Evolutionary conservation across 768 basidiomycete species (phyloP).

Genomic region (Tulasnella sp.): DNA sequence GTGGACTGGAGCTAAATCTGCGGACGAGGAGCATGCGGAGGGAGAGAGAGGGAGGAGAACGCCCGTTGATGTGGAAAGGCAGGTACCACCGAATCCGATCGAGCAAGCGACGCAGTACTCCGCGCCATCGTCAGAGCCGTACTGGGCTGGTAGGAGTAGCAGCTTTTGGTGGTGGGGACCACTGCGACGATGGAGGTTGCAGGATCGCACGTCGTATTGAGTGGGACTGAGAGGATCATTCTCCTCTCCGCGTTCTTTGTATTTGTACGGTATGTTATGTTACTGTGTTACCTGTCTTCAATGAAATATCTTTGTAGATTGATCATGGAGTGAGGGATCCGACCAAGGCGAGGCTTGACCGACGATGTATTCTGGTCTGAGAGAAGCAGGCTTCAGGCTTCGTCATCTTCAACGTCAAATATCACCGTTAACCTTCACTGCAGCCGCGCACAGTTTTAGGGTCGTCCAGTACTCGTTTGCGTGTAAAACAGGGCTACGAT

Average conservation of each 20-base stretch:
- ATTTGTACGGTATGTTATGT: background rate
- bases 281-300: background rate
- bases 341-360: background rate
- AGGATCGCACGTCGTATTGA: constrained; percentile 61
- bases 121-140: constrained; percentile 1
- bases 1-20: constrained; percentile 2
- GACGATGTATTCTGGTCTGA: background rate
- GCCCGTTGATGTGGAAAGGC: background rate
- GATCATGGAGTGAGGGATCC: background rate
- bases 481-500: too few species aligned
- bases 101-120: background rate
- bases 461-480: too few species aligned
- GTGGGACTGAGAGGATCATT: background rate
- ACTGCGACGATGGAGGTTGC: constrained; percentile 57
- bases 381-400: too few species aligned
- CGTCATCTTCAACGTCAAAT: too few species aligned
- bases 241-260: background rate
- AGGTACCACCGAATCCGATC: background rate
- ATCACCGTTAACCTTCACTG: too few species aligned
- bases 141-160: constrained; percentile 8
- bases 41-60: background rate
- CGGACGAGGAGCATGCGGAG: background rate
- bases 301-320: background rate
- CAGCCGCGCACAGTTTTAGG: too few species aligned
- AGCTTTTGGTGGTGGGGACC: constrained; percentile 77